Evolutionary conservation across 306 rosid species (phyloP).

Genomic region (Pachyrhizus erosus): DNA sequence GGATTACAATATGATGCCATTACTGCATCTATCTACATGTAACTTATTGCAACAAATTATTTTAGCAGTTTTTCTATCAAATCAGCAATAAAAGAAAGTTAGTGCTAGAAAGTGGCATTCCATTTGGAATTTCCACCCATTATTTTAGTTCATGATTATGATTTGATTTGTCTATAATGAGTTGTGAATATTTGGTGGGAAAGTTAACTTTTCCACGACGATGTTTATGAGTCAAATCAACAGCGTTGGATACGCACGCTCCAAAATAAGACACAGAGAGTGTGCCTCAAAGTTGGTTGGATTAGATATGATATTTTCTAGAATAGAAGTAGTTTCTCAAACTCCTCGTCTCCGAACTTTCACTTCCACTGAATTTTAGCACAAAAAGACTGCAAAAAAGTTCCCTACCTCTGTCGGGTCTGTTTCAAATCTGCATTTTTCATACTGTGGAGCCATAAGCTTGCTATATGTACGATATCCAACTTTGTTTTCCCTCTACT

Average conservation of each 20-base stretch:
- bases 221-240: constrained; percentile 43
- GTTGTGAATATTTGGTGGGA: constrained; percentile 43
- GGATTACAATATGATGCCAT: background rate
- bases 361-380: constrained; percentile 33
- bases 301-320: background rate
- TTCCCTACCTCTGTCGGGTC: constrained; percentile 8
- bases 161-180: constrained; percentile 17
- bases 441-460: constrained; percentile 25
- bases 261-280: constrained; percentile 38
- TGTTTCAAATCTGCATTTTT: constrained; percentile 42
- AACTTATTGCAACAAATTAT: background rate
- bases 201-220: background rate
- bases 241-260: constrained; percentile 29
- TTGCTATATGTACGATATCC: constrained; percentile 29
- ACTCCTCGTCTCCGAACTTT: constrained; percentile 1
- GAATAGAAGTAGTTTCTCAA: constrained; percentile 17
- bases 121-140: background rate
- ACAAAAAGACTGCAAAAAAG: background rate
- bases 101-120: background rate
- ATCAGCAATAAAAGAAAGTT: background rate
- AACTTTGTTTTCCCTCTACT: background rate
- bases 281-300: constrained; percentile 20
- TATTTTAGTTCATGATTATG: background rate
- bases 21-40: background rate
- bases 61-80: background rate